Base-by-base conservation (phyloP, 345 rosid species). In the Nasturtium officinale region DNA sequence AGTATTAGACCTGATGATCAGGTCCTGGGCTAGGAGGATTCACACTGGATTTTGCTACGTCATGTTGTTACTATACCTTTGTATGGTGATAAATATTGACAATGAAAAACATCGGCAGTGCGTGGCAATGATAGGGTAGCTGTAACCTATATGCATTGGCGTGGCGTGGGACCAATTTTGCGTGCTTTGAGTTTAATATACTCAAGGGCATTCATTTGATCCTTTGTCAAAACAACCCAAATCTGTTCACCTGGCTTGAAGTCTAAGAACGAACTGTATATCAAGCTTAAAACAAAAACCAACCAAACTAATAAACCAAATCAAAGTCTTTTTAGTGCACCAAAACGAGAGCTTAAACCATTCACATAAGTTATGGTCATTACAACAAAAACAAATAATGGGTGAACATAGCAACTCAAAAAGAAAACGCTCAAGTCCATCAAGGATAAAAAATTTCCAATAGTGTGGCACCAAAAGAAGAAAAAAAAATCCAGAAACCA, bases 301-400 rank as follows among this genome's bases (percentile, higher is more conserved):
- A 30, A 56, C 25, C 21, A 32, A 57, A 32, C 32, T 33, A 32
- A 10, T 17, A 33, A 30, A 58, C 45, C 63, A 58, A 35, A 35
- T 11, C 43, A 32, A 17, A 33, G 26, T 57, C 8, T 57, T 1
- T 3, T 58, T 11, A 6, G 10, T 35, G 17, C 29, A 18, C 29
- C 63, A 35, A 35, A 35, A 29, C 28, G 10, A 58, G 42, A 20
- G 11, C 47, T 59, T 59, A 37, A 29, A 42, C 66, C 13, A 61
- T 42, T 25, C 37, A 61, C 52, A 61, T 15, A 61, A 25, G 52
- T 2, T 61, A n/a, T 42, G 21, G n/a, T 18, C 52, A 42, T 61
- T 61, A 40, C 52, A 61, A 15, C 20, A 15, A 60, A 25, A 40
- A 40, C 30, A 12, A 15, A 60, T 20, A 20, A 60, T 21, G 18